Evolutionary conservation across 176 grass and related monocot species (phyloP).

Genomic region (Phoenix roebelenii): DNA sequence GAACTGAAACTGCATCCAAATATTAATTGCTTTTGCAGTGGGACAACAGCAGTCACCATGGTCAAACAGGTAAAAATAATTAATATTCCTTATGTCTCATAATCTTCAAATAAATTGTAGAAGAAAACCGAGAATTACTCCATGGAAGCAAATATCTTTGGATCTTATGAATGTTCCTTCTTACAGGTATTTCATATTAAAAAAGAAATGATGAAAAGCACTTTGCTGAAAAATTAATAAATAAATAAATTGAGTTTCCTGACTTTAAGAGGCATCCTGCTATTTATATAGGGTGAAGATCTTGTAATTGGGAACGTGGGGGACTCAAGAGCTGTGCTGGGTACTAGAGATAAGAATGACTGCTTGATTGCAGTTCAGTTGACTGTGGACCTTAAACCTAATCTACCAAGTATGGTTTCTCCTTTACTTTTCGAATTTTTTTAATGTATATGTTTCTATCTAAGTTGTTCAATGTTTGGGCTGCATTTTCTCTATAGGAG

Average conservation of each 20-base stretch:
- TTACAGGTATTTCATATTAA: too few species aligned
- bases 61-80: conserved; percentile 60
- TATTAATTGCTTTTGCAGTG: conserved; percentile 79
- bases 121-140: too few species aligned
- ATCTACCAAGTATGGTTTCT: conserved; percentile 60
- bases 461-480: too few species aligned
- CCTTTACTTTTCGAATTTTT: neutral
- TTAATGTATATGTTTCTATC: too few species aligned
- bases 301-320: conserved; percentile 88
- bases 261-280: conserved; percentile 10
- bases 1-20: conserved; percentile 59
- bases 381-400: conserved; percentile 90
- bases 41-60: conserved; percentile 83
- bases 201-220: too few species aligned
- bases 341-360: conserved; percentile 55
- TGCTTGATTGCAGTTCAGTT: conserved; percentile 63
- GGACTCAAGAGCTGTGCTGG: conserved; percentile 82
- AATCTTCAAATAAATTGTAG: conserved; percentile 1
- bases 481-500: too few species aligned
- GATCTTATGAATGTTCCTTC: too few species aligned
- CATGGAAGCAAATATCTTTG: too few species aligned
- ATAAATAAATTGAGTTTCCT: neutral
- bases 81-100: neutral
- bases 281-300: conserved; percentile 48
- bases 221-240: too few species aligned